Base-by-base conservation (phyloP, 257 asterid species). In the Salvia rosmarinus region DNA sequence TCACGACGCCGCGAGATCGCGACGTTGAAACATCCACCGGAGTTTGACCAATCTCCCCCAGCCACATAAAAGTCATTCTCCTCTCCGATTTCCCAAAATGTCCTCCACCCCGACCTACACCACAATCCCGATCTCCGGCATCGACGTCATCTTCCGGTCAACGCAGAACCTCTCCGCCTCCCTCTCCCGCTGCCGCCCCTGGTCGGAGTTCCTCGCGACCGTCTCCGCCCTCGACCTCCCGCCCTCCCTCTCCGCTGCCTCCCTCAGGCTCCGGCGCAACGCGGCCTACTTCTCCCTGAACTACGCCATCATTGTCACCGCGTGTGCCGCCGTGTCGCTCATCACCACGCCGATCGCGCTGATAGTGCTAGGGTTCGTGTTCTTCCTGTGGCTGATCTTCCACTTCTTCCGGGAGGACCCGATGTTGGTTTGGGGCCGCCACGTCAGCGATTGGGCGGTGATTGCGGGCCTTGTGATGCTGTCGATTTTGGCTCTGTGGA, bases 371-470 rank as follows among this genome's bases (percentile, higher is more conserved):
- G 82, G 79, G 2, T 70, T 78, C 72, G 79, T 88, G 4, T 86
- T 76, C 70, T 76, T 80, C 37, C 75, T 83, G 2, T 90, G 98
- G 97, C 71, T 92, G 70, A 74, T 88, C 23, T 81, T 90, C 52
- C 71, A 80, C 68, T 86, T 90, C 67, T 90, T 89, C 56, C 84
- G 97, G 0, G 95, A 90, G 60, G 98, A 84, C 70, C 98, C 96
- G 30, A 39, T 92, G 79, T 16, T 84, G 62, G 43, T 90, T 12
- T 73, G 80, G 83, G 97, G 91, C 19, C 81, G 51, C 68, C 81
- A 79, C 13, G 81, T 90, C 14, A 78, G 83, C 68, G 92, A 92
- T 34, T 70, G 80, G 79, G 69, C 68, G 20, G 90, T 90, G 25
- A 78, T 82, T 43, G 25, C 69, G 25, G 76, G 79, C 17, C 86